These are phyloP conservation scores for Serpula lacrymans DNA, from an alignment of 768 basidiomycete genomes.

Conservation along the genomic window DNA sequence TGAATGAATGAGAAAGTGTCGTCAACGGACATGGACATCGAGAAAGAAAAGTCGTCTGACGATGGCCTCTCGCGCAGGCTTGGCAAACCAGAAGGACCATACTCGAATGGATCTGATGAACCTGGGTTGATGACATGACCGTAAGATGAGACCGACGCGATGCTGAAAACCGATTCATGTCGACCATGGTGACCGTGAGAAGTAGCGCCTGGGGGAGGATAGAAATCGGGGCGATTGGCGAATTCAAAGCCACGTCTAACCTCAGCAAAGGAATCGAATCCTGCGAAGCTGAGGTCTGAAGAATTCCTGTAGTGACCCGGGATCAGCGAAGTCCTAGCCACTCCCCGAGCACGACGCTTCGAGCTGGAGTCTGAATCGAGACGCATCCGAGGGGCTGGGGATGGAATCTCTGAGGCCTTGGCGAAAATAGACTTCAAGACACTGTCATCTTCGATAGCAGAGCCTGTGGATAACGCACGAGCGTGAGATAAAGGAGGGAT, in stretches of 20 bases:
- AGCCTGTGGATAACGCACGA: constrained; percentile 45
- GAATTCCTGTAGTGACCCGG: constrained; percentile 30
- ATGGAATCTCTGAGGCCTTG: constrained; percentile 38
- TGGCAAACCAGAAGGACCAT: constrained; percentile 39
- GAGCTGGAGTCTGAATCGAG: constrained; percentile 44
- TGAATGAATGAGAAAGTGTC: constrained; percentile 70
- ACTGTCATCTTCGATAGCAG: constrained; percentile 45
- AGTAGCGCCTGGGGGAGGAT: constrained; percentile 45
- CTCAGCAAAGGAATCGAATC: constrained; percentile 74
- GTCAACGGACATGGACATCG: constrained; percentile 53
- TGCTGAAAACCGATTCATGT: constrained; percentile 65
- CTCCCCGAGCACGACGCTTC: constrained; percentile 26
- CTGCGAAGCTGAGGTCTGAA: constrained; percentile 64
- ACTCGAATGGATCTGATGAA: constrained; percentile 70
- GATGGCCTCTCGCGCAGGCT: constrained; percentile 52
- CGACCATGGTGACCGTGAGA: constrained; percentile 39
- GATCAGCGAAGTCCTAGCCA: constrained; percentile 13
- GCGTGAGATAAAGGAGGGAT: constrained; percentile 61
- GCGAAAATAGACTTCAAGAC: constrained; percentile 54
- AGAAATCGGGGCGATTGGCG: constrained; percentile 60
- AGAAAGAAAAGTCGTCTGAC: constrained; percentile 57
- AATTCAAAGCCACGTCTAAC: constrained; percentile 80
- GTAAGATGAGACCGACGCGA: constrained; percentile 79
- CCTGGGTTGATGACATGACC: constrained; percentile 65
- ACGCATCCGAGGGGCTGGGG: constrained; percentile 29